Percentiles rank a stretch among this genome's conserved stretches.
Evolutionary conservation across 306 rosid genomes (phyloP).

Genomic region (Ammopiptanthus mongolicus): DNA sequence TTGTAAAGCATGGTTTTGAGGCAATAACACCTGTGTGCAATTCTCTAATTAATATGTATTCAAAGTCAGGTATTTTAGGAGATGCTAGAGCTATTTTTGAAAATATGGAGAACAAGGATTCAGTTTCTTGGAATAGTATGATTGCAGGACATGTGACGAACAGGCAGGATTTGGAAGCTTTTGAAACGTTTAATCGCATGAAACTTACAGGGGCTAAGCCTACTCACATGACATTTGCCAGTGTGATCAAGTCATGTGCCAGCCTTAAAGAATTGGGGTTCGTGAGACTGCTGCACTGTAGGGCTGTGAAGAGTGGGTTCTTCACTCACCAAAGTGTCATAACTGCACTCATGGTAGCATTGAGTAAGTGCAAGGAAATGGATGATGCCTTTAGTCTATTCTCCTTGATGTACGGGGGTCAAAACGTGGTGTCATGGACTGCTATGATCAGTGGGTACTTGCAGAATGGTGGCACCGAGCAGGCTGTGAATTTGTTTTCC

Average conservation of each 20-base stretch:
- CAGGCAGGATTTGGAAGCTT: conserved; percentile 53
- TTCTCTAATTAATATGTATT: conserved; percentile 63
- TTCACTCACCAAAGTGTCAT: conserved; percentile 39
- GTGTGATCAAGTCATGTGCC: conserved; percentile 61
- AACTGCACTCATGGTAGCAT: conserved; percentile 68
- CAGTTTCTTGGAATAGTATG: conserved; percentile 78
- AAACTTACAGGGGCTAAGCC: conserved; percentile 49
- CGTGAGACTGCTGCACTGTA: conserved; percentile 55
- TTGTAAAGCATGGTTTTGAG: conserved; percentile 65
- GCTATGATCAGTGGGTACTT: conserved; percentile 75
- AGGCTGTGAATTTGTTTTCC: conserved; percentile 57
- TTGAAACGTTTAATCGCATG: conserved; percentile 56
- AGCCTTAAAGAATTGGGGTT: conserved; percentile 44
- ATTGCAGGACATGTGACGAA: conserved; percentile 58
- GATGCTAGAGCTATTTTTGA: conserved; percentile 63
- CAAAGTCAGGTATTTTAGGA: conserved; percentile 52
- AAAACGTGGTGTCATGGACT: conserved; percentile 81
- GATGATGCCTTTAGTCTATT: conserved; percentile 58
- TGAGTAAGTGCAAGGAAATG: conserved; percentile 59
- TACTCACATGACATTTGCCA: conserved; percentile 48
- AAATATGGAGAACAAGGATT: conserved; percentile 45
- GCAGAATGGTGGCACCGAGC: conserved; percentile 54
- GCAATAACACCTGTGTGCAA: conserved; percentile 43
- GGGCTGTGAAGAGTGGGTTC: conserved; percentile 55
- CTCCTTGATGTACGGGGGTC: conserved; percentile 36